Evolutionary conservation across 495 filamentous ascomycete genomes (phyloP), one percentile per base, ranked within the genome.

Genomic region (Podospora fimiseda): DNA sequence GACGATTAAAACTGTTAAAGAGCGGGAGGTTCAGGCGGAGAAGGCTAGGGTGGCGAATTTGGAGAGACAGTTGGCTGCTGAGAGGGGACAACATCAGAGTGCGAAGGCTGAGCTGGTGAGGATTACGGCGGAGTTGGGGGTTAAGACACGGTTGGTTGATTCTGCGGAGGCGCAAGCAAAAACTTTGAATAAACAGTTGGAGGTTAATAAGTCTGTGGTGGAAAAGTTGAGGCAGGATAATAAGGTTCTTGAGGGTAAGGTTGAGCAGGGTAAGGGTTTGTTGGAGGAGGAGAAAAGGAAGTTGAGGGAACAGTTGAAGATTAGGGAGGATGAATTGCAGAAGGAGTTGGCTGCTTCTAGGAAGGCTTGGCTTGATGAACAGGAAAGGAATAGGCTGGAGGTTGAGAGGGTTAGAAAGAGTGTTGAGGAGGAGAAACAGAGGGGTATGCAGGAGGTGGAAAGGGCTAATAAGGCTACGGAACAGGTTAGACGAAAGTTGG

Each of bases 71-170:
- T 72, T 90, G 37, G 78, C 80, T 18, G 86, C 86, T 60, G 85
- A 84, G 53, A 81, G 86, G 60, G 74, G 79, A 14, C 84, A 88
- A 57, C 80, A 82, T 61, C 76, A 81, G 24, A 79, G 82, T 50
- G 75, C 80, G 4, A 47, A 24, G 11, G 44, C 44, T 13, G 22
- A 47, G 6, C 44, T 47, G 11, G 44, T 23, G 11, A 11, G 6
- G 5, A 33, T 33, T 11, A 11, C 11, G 27, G 11, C 27, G 27
- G 27, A 33, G 27, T n/a, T n/a, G n/a, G n/a, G n/a, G n/a, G 80
- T 89, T 38, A 84, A 84, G 56, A 79, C 79, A n/a, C n/a, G n/a
- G n/a, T n/a, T n/a, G n/a, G n/a, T n/a, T n/a, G n/a, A n/a, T n/a
- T n/a, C n/a, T n/a, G n/a, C n/a, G n/a, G n/a, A n/a, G n/a, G n/a